Base-by-base conservation (phyloP, 257 asterid genomes). In the Solanum arcanum region DNA sequence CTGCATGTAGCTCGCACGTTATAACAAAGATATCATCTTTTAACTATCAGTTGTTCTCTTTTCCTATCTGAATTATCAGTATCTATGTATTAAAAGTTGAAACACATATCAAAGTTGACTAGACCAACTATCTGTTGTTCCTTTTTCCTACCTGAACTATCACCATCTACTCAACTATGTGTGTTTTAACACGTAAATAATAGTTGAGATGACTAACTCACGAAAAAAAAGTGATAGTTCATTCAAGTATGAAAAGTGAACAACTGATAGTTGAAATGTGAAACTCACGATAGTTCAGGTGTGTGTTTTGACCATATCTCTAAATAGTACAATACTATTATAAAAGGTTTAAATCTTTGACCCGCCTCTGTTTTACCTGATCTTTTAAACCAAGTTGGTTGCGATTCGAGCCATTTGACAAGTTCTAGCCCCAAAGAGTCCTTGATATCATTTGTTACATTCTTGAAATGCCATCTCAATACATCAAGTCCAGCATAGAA, bases 381-480 rank as follows among this genome's bases (percentile, higher is more conserved):
- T 75, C 92, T 90, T 29, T 64, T 47, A 68, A 86, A 89, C 98
- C 98, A 94, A 11, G 94, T 77, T 23, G 76, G 80, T 59, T 93
- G 94, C 11, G 92, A 35, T 35, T 93, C 89, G 3, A 95, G 94
- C 98, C 96, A 95, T 41, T 91, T 90, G 10, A 91, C 37, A 6
- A 94, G 74, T 7, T 92, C 94, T 5, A 86, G 82, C 3, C 88
- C 86, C 84, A 94, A 21, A 1, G 94, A 83, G 86, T 94, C 98
- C 89, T 94, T 95, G 14, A 91, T 88, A 35, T 88, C 94, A 25
- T 90, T 78, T 0, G 95, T 68, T 7, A 90, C 94, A 64, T 81
- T 93, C 92, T 91, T 94, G 96, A 95, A 95, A 85, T 94, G 96
- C 96, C 97, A 93, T 88, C 97, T 90, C 87, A 95, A 42, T 87